These are phyloP conservation scores for Penicillium freii DNA, from an alignment of 2,329 filamentous ascomycete genomes.

Conservation along the genomic window DNA sequence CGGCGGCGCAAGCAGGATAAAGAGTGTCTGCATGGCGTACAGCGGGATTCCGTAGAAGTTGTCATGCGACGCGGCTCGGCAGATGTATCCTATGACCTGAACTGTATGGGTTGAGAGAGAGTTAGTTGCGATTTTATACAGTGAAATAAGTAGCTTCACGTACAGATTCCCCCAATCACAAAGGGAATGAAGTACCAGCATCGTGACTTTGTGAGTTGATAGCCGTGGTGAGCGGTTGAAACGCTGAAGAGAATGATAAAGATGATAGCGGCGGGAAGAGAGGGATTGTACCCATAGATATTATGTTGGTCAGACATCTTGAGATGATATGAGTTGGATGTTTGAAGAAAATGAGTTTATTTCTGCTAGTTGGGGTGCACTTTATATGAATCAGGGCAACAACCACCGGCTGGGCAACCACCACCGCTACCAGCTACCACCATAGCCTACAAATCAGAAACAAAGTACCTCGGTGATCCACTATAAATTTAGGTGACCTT, in stretches of 20 bases:
- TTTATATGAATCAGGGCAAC: neutral
- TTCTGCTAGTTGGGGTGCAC: neutral
- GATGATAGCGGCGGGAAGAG: constrained; percentile 46
- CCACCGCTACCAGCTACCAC: neutral
- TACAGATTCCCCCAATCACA: constrained; percentile 40
- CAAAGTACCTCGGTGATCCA: neutral
- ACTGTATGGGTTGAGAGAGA: constrained; percentile 35
- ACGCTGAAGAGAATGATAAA: constrained; percentile 49
- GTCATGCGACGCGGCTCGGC: constrained; percentile 27
- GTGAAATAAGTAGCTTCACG: constrained; percentile 5
- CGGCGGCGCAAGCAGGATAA: constrained; percentile 40
- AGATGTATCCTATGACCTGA: constrained; percentile 41
- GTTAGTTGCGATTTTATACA: neutral
- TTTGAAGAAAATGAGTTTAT: neutral
- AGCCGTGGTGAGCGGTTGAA: constrained; percentile 44
- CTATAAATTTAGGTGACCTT: neutral
- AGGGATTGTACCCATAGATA: constrained; percentile 46
- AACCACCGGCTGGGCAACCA: neutral
- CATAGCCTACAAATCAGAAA: neutral
- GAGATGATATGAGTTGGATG: neutral
- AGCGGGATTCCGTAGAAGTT: constrained; percentile 24
- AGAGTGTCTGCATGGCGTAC: constrained; percentile 36
- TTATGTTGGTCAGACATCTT: constrained; percentile 18
- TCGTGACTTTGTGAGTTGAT: constrained; percentile 42
- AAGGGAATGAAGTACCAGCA: constrained; percentile 51